Evolutionary conservation across 1,284 basidiomycete genomes (phyloP).

Genomic region (Ceratobasidium sp.): DNA sequence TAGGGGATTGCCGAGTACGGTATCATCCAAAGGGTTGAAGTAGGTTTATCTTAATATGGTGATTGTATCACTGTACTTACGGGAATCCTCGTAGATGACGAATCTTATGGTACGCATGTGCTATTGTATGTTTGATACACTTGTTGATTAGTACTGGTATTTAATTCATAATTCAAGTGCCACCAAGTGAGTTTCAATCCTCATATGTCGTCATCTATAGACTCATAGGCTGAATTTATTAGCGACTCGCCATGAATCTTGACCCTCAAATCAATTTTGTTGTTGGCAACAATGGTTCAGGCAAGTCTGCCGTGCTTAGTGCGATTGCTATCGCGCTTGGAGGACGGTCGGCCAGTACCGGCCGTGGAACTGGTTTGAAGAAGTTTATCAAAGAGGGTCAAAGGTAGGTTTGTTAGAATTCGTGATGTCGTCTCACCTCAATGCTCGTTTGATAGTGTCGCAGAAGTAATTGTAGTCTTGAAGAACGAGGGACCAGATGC

Average conservation of each 20-base stretch:
- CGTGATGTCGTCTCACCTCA: background rate
- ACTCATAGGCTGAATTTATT: background rate
- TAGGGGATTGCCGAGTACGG: constrained; percentile 87
- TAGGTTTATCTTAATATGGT: background rate
- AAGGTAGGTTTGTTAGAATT: constrained; percentile 65
- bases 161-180: constrained; percentile 65
- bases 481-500: constrained; percentile 94
- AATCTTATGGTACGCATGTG: constrained; percentile 78
- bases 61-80: background rate
- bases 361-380: constrained; percentile 88
- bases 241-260: constrained; percentile 83
- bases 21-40: constrained; percentile 85
- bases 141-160: background rate
- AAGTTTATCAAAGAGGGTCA: constrained; percentile 91
- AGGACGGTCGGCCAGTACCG: constrained; percentile 90
- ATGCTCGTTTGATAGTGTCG: constrained; percentile 62
- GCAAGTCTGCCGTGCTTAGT: constrained; percentile 96
- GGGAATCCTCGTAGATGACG: constrained; percentile 65
- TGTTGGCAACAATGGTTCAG: constrained; percentile 82
- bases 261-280: constrained; percentile 97
- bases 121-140: background rate
- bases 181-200: constrained; percentile 65
- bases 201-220: background rate
- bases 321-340: constrained; percentile 95
- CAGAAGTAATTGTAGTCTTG: constrained; percentile 85